Conservation (phyloP, 164 flowering plant genomes). For the Chimonanthus praecox region DNA sequence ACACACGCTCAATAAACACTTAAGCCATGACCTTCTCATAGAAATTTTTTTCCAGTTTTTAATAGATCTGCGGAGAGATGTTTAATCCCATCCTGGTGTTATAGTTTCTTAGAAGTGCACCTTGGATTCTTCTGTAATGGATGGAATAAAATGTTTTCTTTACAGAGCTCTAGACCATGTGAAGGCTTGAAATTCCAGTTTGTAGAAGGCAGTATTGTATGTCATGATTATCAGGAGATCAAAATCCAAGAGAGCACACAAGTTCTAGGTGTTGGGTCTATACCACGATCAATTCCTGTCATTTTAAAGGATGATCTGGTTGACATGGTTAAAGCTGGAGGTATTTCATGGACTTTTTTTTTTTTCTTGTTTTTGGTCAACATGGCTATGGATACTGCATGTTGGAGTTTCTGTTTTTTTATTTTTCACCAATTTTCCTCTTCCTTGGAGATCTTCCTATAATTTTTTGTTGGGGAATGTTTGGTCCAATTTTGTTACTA, state of each 20-base stretch:
- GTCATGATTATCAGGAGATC: conserved; percentile 97
- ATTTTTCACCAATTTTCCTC: not conserved
- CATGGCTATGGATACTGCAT: not conserved
- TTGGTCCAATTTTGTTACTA: too few relatives aligned
- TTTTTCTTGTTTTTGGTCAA: not conserved
- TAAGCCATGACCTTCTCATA: not conserved
- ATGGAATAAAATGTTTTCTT: not conserved
- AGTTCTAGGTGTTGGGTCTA: conserved; percentile 87
- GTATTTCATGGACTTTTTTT: conserved; percentile 23
- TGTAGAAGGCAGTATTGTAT: conserved; percentile 49
- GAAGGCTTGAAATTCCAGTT: conserved; percentile 61
- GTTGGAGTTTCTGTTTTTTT: not conserved
- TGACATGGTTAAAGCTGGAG: conserved; percentile 97
- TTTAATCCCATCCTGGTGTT: not conserved
- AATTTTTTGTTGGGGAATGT: too few relatives aligned
- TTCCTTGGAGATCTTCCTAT: too few relatives aligned
- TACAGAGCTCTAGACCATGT: conserved; percentile 55
- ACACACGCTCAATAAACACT: too few relatives aligned
- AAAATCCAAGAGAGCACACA: conserved; percentile 96
- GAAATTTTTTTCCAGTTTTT: not conserved
- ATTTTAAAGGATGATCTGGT: conserved; percentile 93
- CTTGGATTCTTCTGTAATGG: not conserved
- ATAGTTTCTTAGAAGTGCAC: not conserved
- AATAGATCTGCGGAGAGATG: not conserved
- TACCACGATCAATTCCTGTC: conserved; percentile 89